Evolutionary conservation across 208 protist genomes (phyloP).

Genomic region (Dictyostelium gargantuum): DNA sequence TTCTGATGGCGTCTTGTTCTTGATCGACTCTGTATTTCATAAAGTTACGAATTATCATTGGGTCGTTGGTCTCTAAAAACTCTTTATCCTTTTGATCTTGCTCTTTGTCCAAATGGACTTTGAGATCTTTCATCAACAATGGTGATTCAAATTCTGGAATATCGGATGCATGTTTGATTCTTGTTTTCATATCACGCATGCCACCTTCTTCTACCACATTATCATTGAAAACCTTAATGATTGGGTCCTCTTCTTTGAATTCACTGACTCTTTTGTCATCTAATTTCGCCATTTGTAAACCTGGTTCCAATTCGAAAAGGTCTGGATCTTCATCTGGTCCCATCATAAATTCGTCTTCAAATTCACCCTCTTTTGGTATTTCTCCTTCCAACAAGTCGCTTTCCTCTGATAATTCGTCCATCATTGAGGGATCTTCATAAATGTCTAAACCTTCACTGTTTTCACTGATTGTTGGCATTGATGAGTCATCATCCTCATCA

Average conservation of each 20-base stretch:
- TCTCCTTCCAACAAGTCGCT: too few species aligned
- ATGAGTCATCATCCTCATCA: too few species aligned
- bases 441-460: too few species aligned
- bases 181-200: neutral
- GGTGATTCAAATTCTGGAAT: neutral
- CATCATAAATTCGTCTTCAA: neutral
- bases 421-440: too few species aligned
- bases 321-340: neutral
- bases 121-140: neutral
- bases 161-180: neutral
- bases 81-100: neutral
- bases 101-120: neutral
- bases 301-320: fast-evolving
- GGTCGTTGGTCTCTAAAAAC: neutral
- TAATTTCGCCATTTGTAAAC: neutral
- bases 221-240: neutral
- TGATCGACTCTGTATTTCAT: neutral
- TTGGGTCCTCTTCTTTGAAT: neutral
- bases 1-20: neutral
- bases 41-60: neutral
- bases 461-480: too few species aligned
- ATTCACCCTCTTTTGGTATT: neutral
- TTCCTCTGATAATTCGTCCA: too few species aligned
- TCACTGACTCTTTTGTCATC: neutral
- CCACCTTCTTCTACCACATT: too few species aligned